Evolutionary conservation across 108 stramenopile genomes (phyloP), one percentile per base, ranked within the genome.

Genomic region (Fragilariopsis cylindrus): DNA sequence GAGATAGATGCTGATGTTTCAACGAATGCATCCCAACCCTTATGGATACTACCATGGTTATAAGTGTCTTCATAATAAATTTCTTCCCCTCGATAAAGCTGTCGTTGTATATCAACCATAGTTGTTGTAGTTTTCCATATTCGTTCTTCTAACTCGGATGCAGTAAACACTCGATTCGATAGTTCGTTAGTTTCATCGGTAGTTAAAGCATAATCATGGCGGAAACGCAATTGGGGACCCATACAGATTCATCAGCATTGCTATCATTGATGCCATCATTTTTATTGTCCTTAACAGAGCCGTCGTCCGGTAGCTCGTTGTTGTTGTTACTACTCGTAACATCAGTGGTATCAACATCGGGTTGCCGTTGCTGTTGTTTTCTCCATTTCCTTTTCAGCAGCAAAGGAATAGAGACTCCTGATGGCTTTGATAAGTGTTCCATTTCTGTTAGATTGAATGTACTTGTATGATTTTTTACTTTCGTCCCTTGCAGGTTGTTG

Each of bases 11-110:
- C 43, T 56, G 4, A 66, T 44, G 49, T 48, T 18, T 53, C 21
- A 16, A 52, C 30, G 62, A 89, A 87, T 56, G 80, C 69, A 63
- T 93, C 92, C 82, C 82, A 93, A 53, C 92, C 92, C 48, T 72
- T 50, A 60, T 74, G 86, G 9, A 93, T 44, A 57, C 90, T 92
- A 8, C 89, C 88, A 55, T 85, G 85, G 8, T 65, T 76, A 19
- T 77, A 55, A 7, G 89, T 88, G 47, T 93, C 92, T 81, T 90
- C 89, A 57, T 79, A 83, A 79, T 93, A 93, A 4, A 69, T 72
- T 84, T 90, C 92, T 78, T 93, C 92, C 46, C 89, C 89, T 19
- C 88, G 84, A 47, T 84, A 54, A 8, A 93, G 50, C 58, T 93
- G 92, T 50, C 81, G 82, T 71, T 93, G 92, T 53, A 93, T 80